phyloP scores from a whole-genome alignment of 1,139 yeast species.

The Spathaspora sp. region DNA sequence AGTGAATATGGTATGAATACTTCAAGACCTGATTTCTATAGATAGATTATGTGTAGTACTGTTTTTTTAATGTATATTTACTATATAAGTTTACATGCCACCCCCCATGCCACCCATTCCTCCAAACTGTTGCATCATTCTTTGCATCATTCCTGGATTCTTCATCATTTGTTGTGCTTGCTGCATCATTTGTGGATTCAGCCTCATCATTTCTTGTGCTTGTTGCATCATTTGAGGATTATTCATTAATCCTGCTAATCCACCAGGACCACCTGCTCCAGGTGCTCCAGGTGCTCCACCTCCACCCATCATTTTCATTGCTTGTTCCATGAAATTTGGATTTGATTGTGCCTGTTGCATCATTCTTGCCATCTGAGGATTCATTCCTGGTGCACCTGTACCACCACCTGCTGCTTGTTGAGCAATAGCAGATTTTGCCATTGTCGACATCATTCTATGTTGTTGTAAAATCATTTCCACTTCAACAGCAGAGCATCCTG shows the following conservation, averaged over 20 bases:
- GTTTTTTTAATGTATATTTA: no score
- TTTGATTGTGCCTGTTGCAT: slow-evolving; percentile 50
- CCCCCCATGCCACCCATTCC: slow-evolving; percentile 28
- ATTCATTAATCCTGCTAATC: slow-evolving; percentile 54
- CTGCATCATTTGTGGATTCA: slow-evolving; percentile 72
- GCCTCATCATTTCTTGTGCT: slow-evolving; percentile 62
- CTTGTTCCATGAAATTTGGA: slow-evolving; percentile 57
- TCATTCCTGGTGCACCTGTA: slow-evolving; percentile 38
- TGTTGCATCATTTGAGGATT: slow-evolving; percentile 43
- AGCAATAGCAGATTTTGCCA: slow-evolving; percentile 76
- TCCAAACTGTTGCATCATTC: slow-evolving; percentile 74
- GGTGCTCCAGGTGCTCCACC: slow-evolving; percentile 39
- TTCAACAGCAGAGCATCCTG: slow-evolving; percentile 90
- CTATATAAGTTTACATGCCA: no score
- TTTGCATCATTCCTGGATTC: slow-evolving; percentile 64
- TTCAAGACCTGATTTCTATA: slow-evolving; percentile 87
- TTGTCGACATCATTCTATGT: slow-evolving; percentile 90
- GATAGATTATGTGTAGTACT: no score
- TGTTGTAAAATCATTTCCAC: slow-evolving; percentile 92
- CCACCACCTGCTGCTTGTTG: slow-evolving; percentile 50
- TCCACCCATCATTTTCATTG: slow-evolving; percentile 55
- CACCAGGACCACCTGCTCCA: slow-evolving; percentile 62
- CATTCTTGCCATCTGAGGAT: slow-evolving; percentile 42
- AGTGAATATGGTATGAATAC: slow-evolving; percentile 93
- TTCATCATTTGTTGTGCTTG: slow-evolving; percentile 56